Evolutionary conservation across 192 early-diverging fungal species (phyloP).

Genomic region (Linnemannia zychae): DNA sequence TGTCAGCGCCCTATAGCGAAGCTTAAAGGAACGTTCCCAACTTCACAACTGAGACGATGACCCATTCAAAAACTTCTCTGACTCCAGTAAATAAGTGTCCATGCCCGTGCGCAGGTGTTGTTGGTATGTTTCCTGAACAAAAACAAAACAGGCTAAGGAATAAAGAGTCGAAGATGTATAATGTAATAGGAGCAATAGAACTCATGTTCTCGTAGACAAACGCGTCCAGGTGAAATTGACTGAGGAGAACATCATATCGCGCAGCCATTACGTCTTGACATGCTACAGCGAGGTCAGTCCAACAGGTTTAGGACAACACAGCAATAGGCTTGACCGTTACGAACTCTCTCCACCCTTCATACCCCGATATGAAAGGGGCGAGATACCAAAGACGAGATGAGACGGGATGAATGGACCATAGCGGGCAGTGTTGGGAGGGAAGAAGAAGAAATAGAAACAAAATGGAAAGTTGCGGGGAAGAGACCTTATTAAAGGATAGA

Average conservation of each 20-base stretch:
- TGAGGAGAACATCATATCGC: not conserved
- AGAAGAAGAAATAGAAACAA: no score
- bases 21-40: no score
- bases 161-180: not conserved
- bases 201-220: not conserved
- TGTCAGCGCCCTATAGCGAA: no score
- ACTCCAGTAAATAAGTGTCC: not conserved
- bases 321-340: not conserved
- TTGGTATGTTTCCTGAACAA: not conserved
- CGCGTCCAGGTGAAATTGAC: not conserved
- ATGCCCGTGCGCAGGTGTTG: not conserved
- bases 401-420: not conserved
- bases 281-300: not conserved
- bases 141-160: not conserved
- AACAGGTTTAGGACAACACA: not conserved
- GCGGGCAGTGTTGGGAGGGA: not conserved
- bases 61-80: no score
- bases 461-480: conserved; percentile 21
- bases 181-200: not conserved
- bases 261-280: not conserved
- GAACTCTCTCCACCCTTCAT: not conserved
- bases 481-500: conserved; percentile 32
- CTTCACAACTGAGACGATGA: no score
- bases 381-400: not conserved
- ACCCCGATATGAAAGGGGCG: not conserved